Conservation (phyloP, 192 early-diverging fungal species). For the Chytriomyces sp. region DNA sequence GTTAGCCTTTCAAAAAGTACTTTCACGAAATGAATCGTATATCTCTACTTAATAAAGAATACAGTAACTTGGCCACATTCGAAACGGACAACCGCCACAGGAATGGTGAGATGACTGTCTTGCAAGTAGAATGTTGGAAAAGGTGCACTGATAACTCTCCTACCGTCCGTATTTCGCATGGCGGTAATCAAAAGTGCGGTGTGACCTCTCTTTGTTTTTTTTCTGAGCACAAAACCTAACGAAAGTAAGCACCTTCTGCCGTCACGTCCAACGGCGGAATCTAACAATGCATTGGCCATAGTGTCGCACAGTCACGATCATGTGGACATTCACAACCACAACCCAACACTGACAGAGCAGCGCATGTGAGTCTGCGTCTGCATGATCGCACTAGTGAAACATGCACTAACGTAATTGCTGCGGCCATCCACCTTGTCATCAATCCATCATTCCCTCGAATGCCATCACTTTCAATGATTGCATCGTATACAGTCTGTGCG, state of each 20-base stretch:
- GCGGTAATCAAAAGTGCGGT: too few relatives aligned
- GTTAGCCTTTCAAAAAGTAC: constrained; percentile 16
- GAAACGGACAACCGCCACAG: too few relatives aligned
- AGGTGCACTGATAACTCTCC: too few relatives aligned
- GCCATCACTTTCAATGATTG: too few relatives aligned
- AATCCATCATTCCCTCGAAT: not conserved
- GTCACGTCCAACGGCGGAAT: not conserved
- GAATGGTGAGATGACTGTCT: too few relatives aligned
- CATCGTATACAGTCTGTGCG: constrained; percentile 74
- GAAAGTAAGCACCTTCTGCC: not conserved
- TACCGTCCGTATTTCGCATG: too few relatives aligned
- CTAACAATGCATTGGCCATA: too few relatives aligned
- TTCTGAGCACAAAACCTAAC: not conserved
- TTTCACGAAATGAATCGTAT: constrained; percentile 10
- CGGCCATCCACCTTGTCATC: constrained; percentile 7
- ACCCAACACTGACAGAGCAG: constrained; percentile 46
- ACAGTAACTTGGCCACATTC: too few relatives aligned
- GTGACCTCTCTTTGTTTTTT: not conserved
- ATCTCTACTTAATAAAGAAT: too few relatives aligned
- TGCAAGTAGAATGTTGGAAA: too few relatives aligned
- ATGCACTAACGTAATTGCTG: not conserved
- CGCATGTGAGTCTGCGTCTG: constrained; percentile 39
- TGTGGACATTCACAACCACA: constrained; percentile 23
- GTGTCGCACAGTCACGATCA: too few relatives aligned
- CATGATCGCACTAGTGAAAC: not conserved